A percentile compares a stretch with the other conserved stretches of the same genome.
phyloP scores from a whole-genome alignment of 257 asterid genomes.

The Plantago elongata region DNA sequence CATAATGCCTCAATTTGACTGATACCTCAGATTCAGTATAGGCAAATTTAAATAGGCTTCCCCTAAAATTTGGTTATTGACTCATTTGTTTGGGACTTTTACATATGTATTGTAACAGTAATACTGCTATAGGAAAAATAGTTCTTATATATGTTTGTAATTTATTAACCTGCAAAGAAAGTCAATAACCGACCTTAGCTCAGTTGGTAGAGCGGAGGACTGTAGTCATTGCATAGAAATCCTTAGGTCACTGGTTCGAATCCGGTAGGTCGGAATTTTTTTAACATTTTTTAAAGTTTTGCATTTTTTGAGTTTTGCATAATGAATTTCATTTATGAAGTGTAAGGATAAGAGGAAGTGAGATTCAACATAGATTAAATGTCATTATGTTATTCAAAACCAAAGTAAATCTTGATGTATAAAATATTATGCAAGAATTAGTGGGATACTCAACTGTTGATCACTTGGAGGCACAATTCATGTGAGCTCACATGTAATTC shows the following conservation, averaged over 20 bases:
- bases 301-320: too few relatives aligned
- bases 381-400: not conserved
- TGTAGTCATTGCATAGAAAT: constrained; percentile 10
- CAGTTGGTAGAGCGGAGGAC: constrained; percentile 23
- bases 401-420: not conserved
- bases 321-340: too few relatives aligned
- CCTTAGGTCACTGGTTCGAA: constrained; percentile 22
- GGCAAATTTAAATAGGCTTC: not conserved
- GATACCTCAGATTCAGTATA: not conserved
- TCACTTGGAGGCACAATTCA: constrained; percentile 14
- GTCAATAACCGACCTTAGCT: constrained; percentile 12
- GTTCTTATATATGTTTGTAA: too few relatives aligned
- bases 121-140: too few relatives aligned
- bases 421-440: not conserved
- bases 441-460: constrained; percentile 2
- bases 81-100: too few relatives aligned
- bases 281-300: too few relatives aligned
- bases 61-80: not conserved
- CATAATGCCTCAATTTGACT: constrained; percentile 1
- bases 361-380: too few relatives aligned
- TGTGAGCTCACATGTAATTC: constrained; percentile 36
- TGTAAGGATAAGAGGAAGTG: too few relatives aligned
- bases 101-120: too few relatives aligned
- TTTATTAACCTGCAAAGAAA: too few relatives aligned
- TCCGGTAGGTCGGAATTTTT: constrained; percentile 18